Percentiles rank a stretch among this genome's conserved stretches.
Conservation (phyloP, 306 rosid species). For the Lathyrus oleraceus region DNA sequence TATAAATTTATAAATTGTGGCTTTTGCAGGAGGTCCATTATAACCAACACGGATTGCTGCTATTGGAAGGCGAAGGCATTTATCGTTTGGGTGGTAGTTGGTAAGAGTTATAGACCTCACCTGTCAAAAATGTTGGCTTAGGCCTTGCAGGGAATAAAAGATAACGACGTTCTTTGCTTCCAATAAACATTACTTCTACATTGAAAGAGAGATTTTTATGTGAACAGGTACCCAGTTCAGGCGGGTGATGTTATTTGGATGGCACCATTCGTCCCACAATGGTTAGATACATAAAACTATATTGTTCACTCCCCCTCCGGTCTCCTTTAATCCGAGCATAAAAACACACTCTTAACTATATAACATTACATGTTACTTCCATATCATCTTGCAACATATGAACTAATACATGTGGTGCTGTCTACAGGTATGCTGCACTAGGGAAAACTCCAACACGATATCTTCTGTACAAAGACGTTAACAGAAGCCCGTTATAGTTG, state of each 20-base stretch:
- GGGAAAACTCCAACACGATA: slow-evolving; percentile 83
- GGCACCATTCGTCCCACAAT: slow-evolving; percentile 98
- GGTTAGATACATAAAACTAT: slow-evolving; percentile 45
- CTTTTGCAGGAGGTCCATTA: slow-evolving; percentile 88
- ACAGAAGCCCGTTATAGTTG: slow-evolving; percentile 64
- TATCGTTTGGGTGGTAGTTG: slow-evolving; percentile 91
- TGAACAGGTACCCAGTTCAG: slow-evolving; percentile 83
- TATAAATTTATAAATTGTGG: slow-evolving; percentile 9
- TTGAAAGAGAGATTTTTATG: slow-evolving; percentile 29
- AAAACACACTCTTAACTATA: background rate
- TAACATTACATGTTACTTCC: slow-evolving; percentile 12
- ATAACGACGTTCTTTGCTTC: slow-evolving; percentile 25
- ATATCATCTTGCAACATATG: slow-evolving; percentile 22
- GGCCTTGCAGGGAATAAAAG: slow-evolving; percentile 20
- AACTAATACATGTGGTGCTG: slow-evolving; percentile 9
- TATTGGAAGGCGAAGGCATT: slow-evolving; percentile 92
- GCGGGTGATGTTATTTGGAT: slow-evolving; percentile 97
- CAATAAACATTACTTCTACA: slow-evolving; percentile 11
- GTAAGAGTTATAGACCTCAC: slow-evolving; percentile 49
- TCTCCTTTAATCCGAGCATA: background rate
- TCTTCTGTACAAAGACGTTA: slow-evolving; percentile 86
- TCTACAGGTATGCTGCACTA: slow-evolving; percentile 89
- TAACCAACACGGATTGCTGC: slow-evolving; percentile 92
- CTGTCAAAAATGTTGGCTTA: slow-evolving; percentile 19
- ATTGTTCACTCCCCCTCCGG: background rate